Percentiles rank a stretch among this genome's conserved stretches.
Evolutionary conservation across 306 rosid genomes (phyloP).

Genomic region (Ochetophila trinervis): DNA sequence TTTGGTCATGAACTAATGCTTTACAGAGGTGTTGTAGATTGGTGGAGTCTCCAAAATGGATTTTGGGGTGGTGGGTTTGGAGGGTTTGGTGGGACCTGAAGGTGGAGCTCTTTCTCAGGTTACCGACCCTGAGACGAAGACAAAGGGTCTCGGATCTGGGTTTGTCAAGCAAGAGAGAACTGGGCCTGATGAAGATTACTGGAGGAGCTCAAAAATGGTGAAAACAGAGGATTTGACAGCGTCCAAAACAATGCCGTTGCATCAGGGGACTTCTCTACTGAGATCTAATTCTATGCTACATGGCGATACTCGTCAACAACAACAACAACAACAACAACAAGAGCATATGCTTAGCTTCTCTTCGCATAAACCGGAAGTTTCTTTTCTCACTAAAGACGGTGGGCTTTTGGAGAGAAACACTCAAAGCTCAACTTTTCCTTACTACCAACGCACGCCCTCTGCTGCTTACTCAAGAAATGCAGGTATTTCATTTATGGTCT

Average conservation of each 20-base stretch:
- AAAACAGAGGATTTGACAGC: constrained; percentile 30
- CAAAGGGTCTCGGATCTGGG: constrained; percentile 42
- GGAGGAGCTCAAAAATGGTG: constrained; percentile 34
- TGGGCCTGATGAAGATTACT: constrained; percentile 31
- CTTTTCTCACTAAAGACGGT: constrained; percentile 27
- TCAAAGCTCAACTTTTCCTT: constrained; percentile 28
- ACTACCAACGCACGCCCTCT: constrained; percentile 24
- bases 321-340: constrained; percentile 9
- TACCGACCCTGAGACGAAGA: constrained; percentile 17
- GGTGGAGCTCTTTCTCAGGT: constrained; percentile 3
- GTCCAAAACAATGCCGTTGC: constrained; percentile 38
- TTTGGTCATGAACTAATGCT: constrained; percentile 40
- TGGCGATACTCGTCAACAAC: constrained; percentile 10
- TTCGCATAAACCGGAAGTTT: constrained; percentile 30
- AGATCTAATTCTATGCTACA: constrained; percentile 35
- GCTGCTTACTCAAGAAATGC: constrained; percentile 29
- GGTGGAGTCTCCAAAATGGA: constrained; percentile 39
- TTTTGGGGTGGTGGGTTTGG: constrained; percentile 44
- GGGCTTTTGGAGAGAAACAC: constrained; percentile 1
- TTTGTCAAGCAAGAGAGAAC: constrained; percentile 36
- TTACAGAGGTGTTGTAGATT: constrained; percentile 21
- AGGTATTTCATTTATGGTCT: constrained; percentile 24
- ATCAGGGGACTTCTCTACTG: constrained; percentile 33
- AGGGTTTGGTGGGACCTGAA: constrained; percentile 32
- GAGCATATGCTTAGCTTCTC: constrained; percentile 62